Conservation (phyloP, 2,329 filamentous ascomycete species). For the Fusarium sp. region DNA sequence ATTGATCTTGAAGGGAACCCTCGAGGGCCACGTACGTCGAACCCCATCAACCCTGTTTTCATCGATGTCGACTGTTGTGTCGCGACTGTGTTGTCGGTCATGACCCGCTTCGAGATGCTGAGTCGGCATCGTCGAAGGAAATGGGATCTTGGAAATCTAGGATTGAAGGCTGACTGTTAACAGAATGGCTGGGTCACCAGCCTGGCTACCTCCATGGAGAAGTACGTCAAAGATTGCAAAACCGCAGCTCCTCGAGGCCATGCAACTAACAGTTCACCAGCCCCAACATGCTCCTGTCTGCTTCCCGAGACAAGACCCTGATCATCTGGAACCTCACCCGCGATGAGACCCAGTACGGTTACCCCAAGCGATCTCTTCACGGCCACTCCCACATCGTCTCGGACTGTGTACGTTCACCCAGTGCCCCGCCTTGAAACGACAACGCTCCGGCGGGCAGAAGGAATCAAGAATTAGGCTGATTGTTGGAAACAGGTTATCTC, state of each 20-base stretch:
- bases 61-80: slow-evolving; percentile 32
- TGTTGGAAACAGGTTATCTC: slow-evolving; percentile 83
- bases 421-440: slow-evolving; percentile 24
- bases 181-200: slow-evolving; percentile 98
- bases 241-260: slow-evolving; percentile 9
- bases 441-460: slow-evolving; percentile 16
- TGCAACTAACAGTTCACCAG: slow-evolving; percentile 53
- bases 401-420: slow-evolving; percentile 86
- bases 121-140: slow-evolving; percentile 20
- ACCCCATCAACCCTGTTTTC: slow-evolving; percentile 33
- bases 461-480: slow-evolving; percentile 41
- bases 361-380: slow-evolving; percentile 98
- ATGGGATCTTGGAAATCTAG: slow-evolving; percentile 9
- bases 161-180: slow-evolving; percentile 44
- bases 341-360: slow-evolving; percentile 97
- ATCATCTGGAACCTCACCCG: slow-evolving; percentile 99
- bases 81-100: slow-evolving; percentile 31
- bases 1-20: slow-evolving; percentile 95
- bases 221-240: slow-evolving; percentile 68
- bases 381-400: slow-evolving; percentile 99
- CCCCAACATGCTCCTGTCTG: slow-evolving; percentile 99
- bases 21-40: slow-evolving; percentile 89
- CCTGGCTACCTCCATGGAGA: slow-evolving; percentile 98
- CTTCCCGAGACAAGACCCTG: slow-evolving; percentile 96
- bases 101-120: slow-evolving; percentile 26